Percentiles rank a stretch among this genome's conserved stretches.
Conservation (phyloP, 768 basidiomycete genomes). For the Clavulina sp. region DNA sequence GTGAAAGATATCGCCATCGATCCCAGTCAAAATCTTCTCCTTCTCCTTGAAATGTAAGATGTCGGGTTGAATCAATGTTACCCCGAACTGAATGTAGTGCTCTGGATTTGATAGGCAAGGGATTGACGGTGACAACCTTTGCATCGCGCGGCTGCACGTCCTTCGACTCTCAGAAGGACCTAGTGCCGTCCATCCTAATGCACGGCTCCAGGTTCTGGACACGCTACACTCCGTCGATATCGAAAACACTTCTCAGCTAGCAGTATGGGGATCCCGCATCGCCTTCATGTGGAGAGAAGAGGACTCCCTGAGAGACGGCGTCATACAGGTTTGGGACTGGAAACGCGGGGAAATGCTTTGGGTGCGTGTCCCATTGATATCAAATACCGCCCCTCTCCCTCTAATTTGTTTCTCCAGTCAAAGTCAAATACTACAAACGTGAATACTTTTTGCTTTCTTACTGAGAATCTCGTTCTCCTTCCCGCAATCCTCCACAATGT, state of each 20-base stretch:
- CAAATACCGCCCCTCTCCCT: background rate
- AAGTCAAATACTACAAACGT: background rate
- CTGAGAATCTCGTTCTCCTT: background rate
- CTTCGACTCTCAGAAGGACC: no score
- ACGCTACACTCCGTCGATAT: background rate
- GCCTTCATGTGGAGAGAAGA: background rate
- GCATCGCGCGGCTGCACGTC: background rate
- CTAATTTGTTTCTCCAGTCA: background rate
- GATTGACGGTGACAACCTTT: background rate
- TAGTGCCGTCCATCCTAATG: background rate
- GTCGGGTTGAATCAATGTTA: background rate
- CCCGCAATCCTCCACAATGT: no score
- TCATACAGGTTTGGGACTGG: background rate
- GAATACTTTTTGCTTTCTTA: background rate
- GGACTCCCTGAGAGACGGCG: background rate
- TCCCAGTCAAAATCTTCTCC: background rate
- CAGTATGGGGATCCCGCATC: background rate
- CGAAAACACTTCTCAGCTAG: background rate
- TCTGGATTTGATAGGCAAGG: background rate
- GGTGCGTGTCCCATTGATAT: background rate
- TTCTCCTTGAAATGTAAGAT: background rate
- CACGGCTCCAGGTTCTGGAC: background rate
- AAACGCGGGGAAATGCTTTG: background rate
- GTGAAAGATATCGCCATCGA: background rate
- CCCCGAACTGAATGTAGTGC: background rate